phyloP scores from a whole-genome alignment of 345 rosid genomes.

The Hibiscus trionum region DNA sequence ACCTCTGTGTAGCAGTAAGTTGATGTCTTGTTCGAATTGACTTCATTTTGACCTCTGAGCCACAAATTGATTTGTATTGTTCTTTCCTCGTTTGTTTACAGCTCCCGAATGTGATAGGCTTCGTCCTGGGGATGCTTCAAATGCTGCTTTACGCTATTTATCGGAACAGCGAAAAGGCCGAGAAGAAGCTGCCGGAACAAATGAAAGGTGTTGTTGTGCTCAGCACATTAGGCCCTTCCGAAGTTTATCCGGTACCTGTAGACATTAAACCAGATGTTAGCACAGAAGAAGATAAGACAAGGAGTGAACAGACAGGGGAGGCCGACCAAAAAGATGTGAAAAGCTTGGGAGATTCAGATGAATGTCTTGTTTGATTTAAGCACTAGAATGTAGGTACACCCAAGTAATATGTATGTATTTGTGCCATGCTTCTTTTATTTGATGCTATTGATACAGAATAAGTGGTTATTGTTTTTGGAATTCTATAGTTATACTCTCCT shows the following conservation, averaged over 20 bases:
- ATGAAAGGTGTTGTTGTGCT: slow-evolving; percentile 18
- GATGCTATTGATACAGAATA: neutral
- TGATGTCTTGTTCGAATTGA: neutral
- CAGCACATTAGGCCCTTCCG: slow-evolving; percentile 18
- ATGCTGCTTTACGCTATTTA: slow-evolving; percentile 55
- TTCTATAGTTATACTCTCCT: neutral
- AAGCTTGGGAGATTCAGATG: slow-evolving; percentile 17
- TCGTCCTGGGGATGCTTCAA: slow-evolving; percentile 61
- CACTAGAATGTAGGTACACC: neutral
- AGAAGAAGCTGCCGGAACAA: slow-evolving; percentile 26
- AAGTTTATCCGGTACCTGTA: slow-evolving; percentile 25
- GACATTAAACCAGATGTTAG: slow-evolving; percentile 1
- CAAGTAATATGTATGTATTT: neutral
- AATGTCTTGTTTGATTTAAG: slow-evolving; percentile 22
- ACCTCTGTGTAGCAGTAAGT: slow-evolving; percentile 74
- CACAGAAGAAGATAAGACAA: neutral
- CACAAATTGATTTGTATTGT: neutral
- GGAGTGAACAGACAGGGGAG: slow-evolving; percentile 3
- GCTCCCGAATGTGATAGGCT: slow-evolving; percentile 76
- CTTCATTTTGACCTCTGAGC: neutral
- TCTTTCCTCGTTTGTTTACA: slow-evolving; percentile 9
- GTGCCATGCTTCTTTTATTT: neutral
- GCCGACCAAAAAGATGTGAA: slow-evolving; percentile 12
- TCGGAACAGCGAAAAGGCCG: slow-evolving; percentile 29
- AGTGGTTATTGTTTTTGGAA: neutral